phyloP scores from a whole-genome alignment of 2,329 filamentous ascomycete genomes.

The Phaeomoniella chlamydospora region DNA sequence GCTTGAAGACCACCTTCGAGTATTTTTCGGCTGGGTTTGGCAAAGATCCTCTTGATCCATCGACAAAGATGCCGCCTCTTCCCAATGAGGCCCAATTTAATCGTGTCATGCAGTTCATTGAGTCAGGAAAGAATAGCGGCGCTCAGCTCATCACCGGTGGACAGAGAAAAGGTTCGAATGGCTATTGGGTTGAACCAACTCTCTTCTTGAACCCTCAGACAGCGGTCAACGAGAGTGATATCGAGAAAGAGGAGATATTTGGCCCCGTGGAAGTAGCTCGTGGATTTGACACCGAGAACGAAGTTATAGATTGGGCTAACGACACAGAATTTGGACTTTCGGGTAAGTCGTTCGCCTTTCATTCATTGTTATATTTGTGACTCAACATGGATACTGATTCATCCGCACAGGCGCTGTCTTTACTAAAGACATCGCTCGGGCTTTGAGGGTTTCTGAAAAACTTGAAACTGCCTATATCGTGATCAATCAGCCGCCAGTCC shows the following conservation, averaged over 20 bases:
- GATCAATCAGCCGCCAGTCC: slow-evolving; percentile 4
- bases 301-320: slow-evolving; percentile 24
- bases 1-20: slow-evolving; percentile 5
- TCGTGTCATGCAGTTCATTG: slow-evolving; percentile 7
- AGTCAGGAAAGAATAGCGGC: slow-evolving; percentile 1
- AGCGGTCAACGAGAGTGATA: too few relatives aligned
- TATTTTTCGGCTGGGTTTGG: slow-evolving; percentile 6
- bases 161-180: slow-evolving; percentile 1
- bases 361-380: too few relatives aligned
- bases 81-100: slow-evolving; percentile 8
- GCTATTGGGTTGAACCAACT: slow-evolving; percentile 7
- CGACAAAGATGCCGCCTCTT: slow-evolving; percentile 8
- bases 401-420: slow-evolving; percentile 20
- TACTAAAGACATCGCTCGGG: slow-evolving; percentile 54
- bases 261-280: slow-evolving; percentile 56
- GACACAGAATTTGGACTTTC: slow-evolving; percentile 26
- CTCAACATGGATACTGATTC: too few relatives aligned
- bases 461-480: slow-evolving; percentile 6
- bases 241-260: slow-evolving; percentile 52
- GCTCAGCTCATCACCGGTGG: slow-evolving; percentile 3
- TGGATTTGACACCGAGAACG: slow-evolving; percentile 29
- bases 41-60: slow-evolving; percentile 3
- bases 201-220: too few relatives aligned
- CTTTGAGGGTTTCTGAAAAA: slow-evolving; percentile 36
- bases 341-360: too few relatives aligned